Conservation (phyloP, 192 early-diverging fungal genomes). For the Backusella sp. region DNA sequence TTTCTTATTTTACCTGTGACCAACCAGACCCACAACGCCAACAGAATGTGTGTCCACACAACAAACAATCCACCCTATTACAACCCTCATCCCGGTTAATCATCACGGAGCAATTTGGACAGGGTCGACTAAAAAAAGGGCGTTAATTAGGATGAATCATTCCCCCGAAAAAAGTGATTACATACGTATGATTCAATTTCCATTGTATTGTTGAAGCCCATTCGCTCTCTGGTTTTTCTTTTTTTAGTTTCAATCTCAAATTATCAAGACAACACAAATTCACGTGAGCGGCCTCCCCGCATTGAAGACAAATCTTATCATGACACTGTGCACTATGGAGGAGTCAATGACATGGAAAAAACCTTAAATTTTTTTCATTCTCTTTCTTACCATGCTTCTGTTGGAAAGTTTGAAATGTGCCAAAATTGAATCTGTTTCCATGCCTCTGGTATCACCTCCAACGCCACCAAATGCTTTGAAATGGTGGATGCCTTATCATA, state of each 20-base stretch:
- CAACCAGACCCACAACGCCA: conserved; percentile 59
- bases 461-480: conserved; percentile 40
- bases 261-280: conserved; percentile 40
- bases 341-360: conserved; percentile 3
- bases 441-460: conserved; percentile 50
- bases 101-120: conserved; percentile 63
- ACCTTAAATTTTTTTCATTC: background rate
- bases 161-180: background rate
- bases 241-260: conserved; percentile 33
- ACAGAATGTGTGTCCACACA: conserved; percentile 68
- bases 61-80: conserved; percentile 66
- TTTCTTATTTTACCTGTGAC: conserved; percentile 41
- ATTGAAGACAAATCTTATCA: conserved; percentile 48
- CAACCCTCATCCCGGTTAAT: conserved; percentile 72
- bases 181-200: conserved; percentile 39
- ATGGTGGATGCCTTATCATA: conserved; percentile 20
- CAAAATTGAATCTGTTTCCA: conserved; percentile 61
- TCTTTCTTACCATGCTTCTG: conserved; percentile 44
- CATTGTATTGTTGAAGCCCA: conserved; percentile 29
- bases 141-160: background rate
- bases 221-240: conserved; percentile 4
- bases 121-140: conserved; percentile 42
- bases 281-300: conserved; percentile 45
- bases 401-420: conserved; percentile 52
- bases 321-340: conserved; percentile 35